These are phyloP conservation scores for Colletotrichum euphorbiae DNA, from an alignment of 2,329 filamentous ascomycete genomes.

Conservation along the genomic window DNA sequence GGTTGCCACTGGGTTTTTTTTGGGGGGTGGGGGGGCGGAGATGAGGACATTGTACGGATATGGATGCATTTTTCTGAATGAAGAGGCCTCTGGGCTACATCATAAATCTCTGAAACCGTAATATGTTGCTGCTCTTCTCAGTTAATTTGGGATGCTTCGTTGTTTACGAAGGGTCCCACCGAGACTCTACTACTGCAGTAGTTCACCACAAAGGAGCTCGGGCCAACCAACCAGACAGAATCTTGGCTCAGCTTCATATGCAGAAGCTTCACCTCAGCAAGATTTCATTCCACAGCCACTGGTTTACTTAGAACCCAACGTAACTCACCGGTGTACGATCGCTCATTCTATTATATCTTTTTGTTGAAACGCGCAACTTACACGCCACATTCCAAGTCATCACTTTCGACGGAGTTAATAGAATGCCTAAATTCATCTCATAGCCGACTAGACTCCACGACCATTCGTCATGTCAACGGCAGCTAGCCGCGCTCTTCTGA, in stretches of 20 bases:
- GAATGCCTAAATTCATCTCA: not conserved
- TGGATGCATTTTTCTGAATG: conserved; percentile 5
- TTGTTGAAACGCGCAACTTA: too few species aligned
- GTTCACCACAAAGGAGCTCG: conserved; percentile 12
- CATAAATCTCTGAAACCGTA: not conserved
- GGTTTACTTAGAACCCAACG: not conserved
- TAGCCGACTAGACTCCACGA: not conserved
- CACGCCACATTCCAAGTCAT: too few species aligned
- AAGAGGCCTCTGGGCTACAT: conserved; percentile 1
- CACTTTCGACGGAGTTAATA: not conserved
- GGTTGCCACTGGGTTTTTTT: not conserved
- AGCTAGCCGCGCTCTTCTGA: conserved; percentile 6
- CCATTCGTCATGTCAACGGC: conserved; percentile 14
- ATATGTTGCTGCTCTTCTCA: too few species aligned
- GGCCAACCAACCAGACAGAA: conserved; percentile 28
- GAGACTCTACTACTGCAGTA: too few species aligned
- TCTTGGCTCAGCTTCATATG: conserved; percentile 8
- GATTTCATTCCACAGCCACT: not conserved
- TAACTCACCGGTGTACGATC: too few species aligned
- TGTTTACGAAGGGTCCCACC: too few species aligned
- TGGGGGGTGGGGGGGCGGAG: too few species aligned
- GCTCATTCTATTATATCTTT: too few species aligned
- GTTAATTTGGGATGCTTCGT: too few species aligned
- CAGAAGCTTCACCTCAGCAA: conserved; percentile 29
- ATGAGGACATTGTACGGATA: conserved; percentile 12